Evolutionary conservation across 257 asterid species (phyloP), one percentile per base, ranked within the genome.

Genomic region (Nicotiana otophora): DNA sequence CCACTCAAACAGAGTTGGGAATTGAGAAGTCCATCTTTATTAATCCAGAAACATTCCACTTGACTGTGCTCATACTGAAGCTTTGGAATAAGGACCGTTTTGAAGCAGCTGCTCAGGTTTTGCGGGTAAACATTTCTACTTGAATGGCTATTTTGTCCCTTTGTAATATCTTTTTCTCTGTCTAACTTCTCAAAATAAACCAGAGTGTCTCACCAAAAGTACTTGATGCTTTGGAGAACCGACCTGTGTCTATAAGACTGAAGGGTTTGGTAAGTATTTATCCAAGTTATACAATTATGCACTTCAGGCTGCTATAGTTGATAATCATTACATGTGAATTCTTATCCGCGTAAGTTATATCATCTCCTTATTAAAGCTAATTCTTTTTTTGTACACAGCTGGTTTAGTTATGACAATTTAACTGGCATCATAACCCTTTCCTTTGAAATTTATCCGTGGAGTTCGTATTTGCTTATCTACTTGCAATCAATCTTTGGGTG

Each of bases 11-110:
- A 90, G 96, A 88, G 31, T 83, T 79, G 81, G 97, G 98, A 61
- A 94, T 96, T 83, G 98, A 94, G 16, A 88, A 86, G 85, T 93
- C 98, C 85, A 91, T 94, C 63, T 93, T 96, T 82, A 93, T 93
- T 83, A 94, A 88, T 51, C 98, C 99, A 81, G 84, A 87, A 83
- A 92, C 98, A 58, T 93, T 96, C 78, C 99, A 96, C 92, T 82
- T 96, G 85, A 96, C 99, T 82, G 95, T 96, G 76, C 92, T 93
- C 87, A 94, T 96, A 98, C 93, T 96, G 89, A 94, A 94, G 86
- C 87, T 96, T 78, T 93, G 97, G 98, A 93, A 94, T 84, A 88
- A 89, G 89, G 94, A 90, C 58, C 93, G 92, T 83, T 89, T 92
- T 85, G 86, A 89, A 89, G 84, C 91, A 85, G 98, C 99, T 81